A percentile compares a stretch with the other conserved stretches of the same genome.
Conservation (phyloP, 2,329 filamentous ascomycete genomes). For the Venturia carpophila region DNA sequence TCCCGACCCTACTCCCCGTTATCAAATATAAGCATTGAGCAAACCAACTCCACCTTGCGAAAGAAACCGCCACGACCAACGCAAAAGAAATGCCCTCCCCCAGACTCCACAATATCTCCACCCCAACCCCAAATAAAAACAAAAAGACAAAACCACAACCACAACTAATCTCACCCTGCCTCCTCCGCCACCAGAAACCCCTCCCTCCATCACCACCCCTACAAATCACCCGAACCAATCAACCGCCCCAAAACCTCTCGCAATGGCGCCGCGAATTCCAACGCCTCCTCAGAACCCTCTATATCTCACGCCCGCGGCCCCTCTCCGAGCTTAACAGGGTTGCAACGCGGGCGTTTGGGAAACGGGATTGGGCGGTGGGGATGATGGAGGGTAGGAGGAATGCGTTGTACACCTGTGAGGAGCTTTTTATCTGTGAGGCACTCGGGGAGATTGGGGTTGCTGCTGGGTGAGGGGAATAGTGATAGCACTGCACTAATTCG, state of each 20-base stretch:
- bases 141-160: background rate
- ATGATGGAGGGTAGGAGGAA: background rate
- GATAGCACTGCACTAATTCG: too few relatives aligned
- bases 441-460: too few relatives aligned
- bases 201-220: background rate
- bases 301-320: background rate
- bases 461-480: too few relatives aligned
- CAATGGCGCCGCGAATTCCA: background rate
- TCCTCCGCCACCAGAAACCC: background rate
- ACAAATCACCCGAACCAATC: background rate
- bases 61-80: background rate
- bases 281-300: background rate
- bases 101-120: background rate
- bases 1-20: background rate
- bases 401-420: background rate
- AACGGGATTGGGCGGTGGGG: background rate
- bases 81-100: background rate
- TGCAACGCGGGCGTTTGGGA: background rate
- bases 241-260: background rate
- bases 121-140: too few relatives aligned
- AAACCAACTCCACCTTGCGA: background rate
- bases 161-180: background rate
- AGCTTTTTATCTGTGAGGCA: too few relatives aligned
- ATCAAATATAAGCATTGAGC: background rate
- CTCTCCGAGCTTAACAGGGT: background rate